phyloP scores from a whole-genome alignment of 306 rosid species.

The Prosopis cineraria region DNA sequence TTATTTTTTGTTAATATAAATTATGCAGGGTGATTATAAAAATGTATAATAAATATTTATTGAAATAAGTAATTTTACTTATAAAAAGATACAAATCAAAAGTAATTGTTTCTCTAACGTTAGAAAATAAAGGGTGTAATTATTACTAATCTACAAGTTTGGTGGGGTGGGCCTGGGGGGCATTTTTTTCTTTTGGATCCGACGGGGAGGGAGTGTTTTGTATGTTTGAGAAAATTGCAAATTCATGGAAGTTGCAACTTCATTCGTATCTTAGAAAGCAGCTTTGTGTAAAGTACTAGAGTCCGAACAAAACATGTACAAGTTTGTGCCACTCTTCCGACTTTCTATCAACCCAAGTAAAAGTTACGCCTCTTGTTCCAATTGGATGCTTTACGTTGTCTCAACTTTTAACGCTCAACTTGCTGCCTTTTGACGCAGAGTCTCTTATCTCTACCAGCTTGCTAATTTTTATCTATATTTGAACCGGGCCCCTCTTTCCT shows the following conservation, averaged over 20 bases:
- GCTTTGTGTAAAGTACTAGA: constrained; percentile 28
- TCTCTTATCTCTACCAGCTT: constrained; percentile 11
- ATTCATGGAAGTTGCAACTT: not conserved
- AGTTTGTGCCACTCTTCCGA: constrained; percentile 34
- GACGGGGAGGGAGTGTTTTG: not conserved
- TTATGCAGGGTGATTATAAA: no score
- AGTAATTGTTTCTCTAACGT: no score
- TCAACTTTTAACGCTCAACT: constrained; percentile 21
- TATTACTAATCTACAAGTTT: not conserved
- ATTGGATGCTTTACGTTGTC: constrained; percentile 22
- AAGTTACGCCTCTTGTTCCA: constrained; percentile 20
- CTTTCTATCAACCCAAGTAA: constrained; percentile 26
- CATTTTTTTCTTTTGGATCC: not conserved
- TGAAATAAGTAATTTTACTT: no score
- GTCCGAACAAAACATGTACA: constrained; percentile 16
- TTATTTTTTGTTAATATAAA: no score
- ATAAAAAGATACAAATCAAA: no score
- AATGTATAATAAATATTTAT: no score
- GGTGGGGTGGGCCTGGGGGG: not conserved
- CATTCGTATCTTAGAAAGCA: constrained; percentile 29
- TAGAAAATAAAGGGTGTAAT: no score
- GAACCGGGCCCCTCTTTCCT: constrained; percentile 33
- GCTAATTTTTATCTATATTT: constrained; percentile 15
- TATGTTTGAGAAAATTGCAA: not conserved
- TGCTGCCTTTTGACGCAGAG: constrained; percentile 22